A percentile compares a stretch with the other conserved stretches of the same genome.
Conservation (phyloP, 805 yeast genomes). For the Teunomyces lycoperdinae region DNA sequence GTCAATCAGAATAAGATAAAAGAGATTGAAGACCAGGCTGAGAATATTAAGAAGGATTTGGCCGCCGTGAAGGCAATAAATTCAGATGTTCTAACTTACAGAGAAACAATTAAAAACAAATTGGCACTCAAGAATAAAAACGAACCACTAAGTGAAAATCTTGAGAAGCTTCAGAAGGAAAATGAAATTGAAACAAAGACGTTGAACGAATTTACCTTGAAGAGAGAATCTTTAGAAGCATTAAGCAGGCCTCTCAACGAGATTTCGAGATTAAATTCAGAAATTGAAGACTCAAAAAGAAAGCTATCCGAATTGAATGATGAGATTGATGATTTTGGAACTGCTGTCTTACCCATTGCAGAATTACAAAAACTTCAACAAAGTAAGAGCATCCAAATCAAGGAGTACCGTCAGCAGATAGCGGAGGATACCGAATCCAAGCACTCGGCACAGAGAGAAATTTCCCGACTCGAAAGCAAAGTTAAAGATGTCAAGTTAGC, state of each 20-base stretch:
- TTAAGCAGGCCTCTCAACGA: slow-evolving; percentile 31
- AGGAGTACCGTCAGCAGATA: slow-evolving; percentile 33
- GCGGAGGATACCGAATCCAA: slow-evolving; percentile 36
- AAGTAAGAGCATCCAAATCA: slow-evolving; percentile 37
- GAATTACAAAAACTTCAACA: slow-evolving; percentile 47
- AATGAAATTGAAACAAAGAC: slow-evolving; percentile 5
- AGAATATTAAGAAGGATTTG: slow-evolving; percentile 30
- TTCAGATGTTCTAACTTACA: slow-evolving; percentile 24
- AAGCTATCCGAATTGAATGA: slow-evolving; percentile 27
- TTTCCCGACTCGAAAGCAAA: slow-evolving; percentile 44
- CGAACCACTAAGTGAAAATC: background rate
- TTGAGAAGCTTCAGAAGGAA: background rate
- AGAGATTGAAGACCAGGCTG: slow-evolving; percentile 27
- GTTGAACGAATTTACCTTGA: slow-evolving; percentile 2
- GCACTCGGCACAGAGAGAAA: slow-evolving; percentile 43
- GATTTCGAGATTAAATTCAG: slow-evolving; percentile 30
- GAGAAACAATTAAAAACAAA: slow-evolving; percentile 18
- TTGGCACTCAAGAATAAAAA: slow-evolving; percentile 6
- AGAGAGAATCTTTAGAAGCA: slow-evolving; percentile 10
- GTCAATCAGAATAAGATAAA: slow-evolving; percentile 26
- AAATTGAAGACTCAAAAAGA: slow-evolving; percentile 20
- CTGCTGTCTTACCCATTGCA: slow-evolving; percentile 33
- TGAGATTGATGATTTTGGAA: slow-evolving; percentile 39
- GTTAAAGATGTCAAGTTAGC: slow-evolving; percentile 52
- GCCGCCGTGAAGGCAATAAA: slow-evolving; percentile 28